phyloP scores from a whole-genome alignment of 1,284 basidiomycete species.

The Megacollybia platyphylla region DNA sequence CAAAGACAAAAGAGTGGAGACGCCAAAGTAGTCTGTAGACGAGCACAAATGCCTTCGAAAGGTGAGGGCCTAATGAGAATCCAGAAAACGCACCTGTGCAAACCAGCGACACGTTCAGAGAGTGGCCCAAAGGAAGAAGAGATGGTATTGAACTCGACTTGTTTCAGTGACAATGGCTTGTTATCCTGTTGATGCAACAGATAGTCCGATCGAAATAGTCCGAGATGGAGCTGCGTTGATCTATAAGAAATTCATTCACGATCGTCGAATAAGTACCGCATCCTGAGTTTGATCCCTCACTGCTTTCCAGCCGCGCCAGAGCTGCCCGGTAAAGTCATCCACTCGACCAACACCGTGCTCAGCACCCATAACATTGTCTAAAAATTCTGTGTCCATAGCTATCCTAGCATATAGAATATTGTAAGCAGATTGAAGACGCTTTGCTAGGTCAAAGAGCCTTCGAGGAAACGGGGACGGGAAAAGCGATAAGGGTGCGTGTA shows the following conservation, averaged over 20 bases:
- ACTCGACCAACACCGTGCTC: constrained; percentile 66
- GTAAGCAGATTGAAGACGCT: constrained; percentile 64
- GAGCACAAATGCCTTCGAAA: constrained; percentile 53
- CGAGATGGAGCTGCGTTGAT: constrained; percentile 68
- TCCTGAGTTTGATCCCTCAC: constrained; percentile 50
- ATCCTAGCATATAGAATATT: constrained; percentile 82
- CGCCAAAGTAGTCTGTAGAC: constrained; percentile 54
- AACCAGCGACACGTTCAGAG: constrained; percentile 57
- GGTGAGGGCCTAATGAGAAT: neutral
- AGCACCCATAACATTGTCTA: constrained; percentile 76
- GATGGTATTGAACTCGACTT: constrained; percentile 98
- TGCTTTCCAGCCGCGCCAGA: constrained; percentile 81
- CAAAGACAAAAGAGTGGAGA: constrained; percentile 38
- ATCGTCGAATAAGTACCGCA: constrained; percentile 17
- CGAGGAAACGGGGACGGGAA: constrained; percentile 84
- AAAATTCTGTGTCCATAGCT: constrained; percentile 69
- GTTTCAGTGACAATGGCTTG: constrained; percentile 55
- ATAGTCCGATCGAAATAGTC: constrained; percentile 95
- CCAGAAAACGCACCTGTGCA: constrained; percentile 56
- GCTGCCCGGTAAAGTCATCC: constrained; percentile 76
- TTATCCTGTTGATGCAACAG: constrained; percentile 57
- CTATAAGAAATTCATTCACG: neutral
- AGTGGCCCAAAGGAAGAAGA: constrained; percentile 84
- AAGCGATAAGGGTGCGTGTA: constrained; percentile 84
- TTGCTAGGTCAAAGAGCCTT: constrained; percentile 55